Conservation (phyloP, 768 basidiomycete genomes). For the Thelephora aurantiotincta region DNA sequence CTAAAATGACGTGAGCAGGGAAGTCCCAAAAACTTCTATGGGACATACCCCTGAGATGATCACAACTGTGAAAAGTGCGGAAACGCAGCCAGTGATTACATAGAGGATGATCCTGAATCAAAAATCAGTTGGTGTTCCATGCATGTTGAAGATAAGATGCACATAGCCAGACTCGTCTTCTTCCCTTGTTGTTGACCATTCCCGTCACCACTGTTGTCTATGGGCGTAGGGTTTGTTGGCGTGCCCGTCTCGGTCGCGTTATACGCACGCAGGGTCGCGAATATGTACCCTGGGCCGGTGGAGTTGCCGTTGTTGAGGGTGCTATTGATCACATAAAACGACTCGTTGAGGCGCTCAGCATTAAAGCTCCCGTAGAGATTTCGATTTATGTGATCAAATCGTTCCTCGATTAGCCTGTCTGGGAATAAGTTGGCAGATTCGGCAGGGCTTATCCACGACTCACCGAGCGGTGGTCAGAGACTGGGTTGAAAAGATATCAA, state of each 20-base stretch:
- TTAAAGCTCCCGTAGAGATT: slow-evolving; percentile 43
- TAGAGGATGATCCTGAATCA: slow-evolving; percentile 63
- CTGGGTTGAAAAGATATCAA: slow-evolving; percentile 70
- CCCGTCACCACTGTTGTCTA: slow-evolving; percentile 12
- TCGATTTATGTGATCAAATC: slow-evolving; percentile 39
- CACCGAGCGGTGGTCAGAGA: slow-evolving; percentile 40
- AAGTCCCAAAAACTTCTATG: not conserved
- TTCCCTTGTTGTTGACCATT: slow-evolving; percentile 5
- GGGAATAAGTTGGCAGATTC: not conserved
- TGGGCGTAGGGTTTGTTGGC: not conserved
- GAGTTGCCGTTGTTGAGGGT: slow-evolving; percentile 30
- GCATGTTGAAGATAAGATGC: slow-evolving; percentile 10
- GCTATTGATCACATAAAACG: slow-evolving; percentile 24
- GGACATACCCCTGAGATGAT: slow-evolving; percentile 66
- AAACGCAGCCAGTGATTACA: slow-evolving; percentile 80
- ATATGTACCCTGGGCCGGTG: slow-evolving; percentile 43
- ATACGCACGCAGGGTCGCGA: slow-evolving; percentile 52
- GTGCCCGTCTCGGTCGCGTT: slow-evolving; percentile 34
- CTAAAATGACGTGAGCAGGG: slow-evolving; percentile 19
- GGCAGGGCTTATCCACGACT: slow-evolving; percentile 6
- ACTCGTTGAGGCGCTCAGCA: slow-evolving; percentile 46
- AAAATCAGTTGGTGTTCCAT: slow-evolving; percentile 3
- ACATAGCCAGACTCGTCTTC: slow-evolving; percentile 54
- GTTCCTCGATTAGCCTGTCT: slow-evolving; percentile 36
- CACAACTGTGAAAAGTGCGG: slow-evolving; percentile 71